Conservation (phyloP, 2,329 filamentous ascomycete genomes). For the Pestalotiopsis sp. region DNA sequence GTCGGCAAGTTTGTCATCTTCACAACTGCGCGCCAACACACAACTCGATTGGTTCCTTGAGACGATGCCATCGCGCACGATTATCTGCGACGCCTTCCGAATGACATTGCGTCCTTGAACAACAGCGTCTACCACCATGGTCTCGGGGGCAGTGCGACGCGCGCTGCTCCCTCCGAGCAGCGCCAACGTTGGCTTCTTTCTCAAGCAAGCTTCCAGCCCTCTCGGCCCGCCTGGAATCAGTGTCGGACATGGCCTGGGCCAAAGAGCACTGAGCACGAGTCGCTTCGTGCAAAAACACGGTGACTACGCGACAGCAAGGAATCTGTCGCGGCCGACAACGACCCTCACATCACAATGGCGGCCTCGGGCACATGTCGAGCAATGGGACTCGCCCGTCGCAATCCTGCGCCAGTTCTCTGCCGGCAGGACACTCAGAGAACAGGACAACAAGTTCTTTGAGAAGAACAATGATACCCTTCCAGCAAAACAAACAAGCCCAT, state of each 20-base stretch:
- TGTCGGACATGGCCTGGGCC: background rate
- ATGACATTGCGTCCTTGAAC: constrained; percentile 21
- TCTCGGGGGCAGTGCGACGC: constrained; percentile 51
- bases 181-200: constrained; percentile 31
- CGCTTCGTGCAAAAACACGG: background rate
- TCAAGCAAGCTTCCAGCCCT: constrained; percentile 17
- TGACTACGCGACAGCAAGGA: background rate
- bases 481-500: constrained; percentile 40
- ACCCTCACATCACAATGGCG: background rate
- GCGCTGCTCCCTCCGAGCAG: constrained; percentile 51
- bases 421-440: constrained; percentile 11
- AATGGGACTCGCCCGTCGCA: constrained; percentile 10
- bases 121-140: constrained; percentile 40
- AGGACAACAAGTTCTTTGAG: background rate
- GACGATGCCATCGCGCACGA: constrained; percentile 22
- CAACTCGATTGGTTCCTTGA: background rate
- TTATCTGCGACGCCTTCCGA: constrained; percentile 11
- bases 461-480: constrained; percentile 19
- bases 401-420: constrained; percentile 20
- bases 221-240: background rate
- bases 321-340: background rate
- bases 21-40: background rate
- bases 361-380: background rate
- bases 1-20: background rate
- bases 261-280: background rate